Evolutionary conservation across 208 protist species (phyloP).

Genomic region (Acanthamoeba lenticulata): DNA sequence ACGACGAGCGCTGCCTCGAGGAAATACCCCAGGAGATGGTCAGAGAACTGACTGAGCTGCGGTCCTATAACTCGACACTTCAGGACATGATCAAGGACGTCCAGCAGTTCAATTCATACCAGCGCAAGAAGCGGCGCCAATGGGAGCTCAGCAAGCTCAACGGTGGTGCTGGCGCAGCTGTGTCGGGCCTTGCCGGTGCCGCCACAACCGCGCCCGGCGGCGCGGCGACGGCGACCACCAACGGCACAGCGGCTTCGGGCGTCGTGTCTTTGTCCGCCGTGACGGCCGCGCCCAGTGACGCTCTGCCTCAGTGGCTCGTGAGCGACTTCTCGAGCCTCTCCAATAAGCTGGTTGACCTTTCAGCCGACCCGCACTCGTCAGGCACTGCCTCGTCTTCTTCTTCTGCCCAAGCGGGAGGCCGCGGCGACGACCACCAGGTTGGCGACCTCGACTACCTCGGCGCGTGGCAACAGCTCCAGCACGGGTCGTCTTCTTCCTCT

Average conservation of each 20-base stretch:
- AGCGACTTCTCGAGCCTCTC: conserved; percentile 38
- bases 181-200: not conserved
- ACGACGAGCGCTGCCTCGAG: conserved; percentile 29
- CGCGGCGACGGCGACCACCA: no score
- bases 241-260: no score
- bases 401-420: not conserved
- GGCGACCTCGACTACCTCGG: conserved; percentile 20
- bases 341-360: conserved; percentile 24
- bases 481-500: no score
- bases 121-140: conserved; percentile 1
- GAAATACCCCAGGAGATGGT: conserved; percentile 27
- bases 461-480: conserved; percentile 17
- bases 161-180: no score
- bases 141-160: conserved; percentile 36
- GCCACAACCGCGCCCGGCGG: no score
- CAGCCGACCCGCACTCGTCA: not conserved
- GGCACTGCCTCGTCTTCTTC: not conserved
- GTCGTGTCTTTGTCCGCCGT: no score
- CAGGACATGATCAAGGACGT: conserved; percentile 49
- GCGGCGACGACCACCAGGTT: not conserved
- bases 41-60: conserved; percentile 5
- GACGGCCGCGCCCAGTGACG: not conserved
- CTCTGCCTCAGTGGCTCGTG: conserved; percentile 31
- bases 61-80: conserved; percentile 1
- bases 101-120: conserved; percentile 31